Evolutionary conservation across 2,329 filamentous ascomycete genomes (phyloP).

Genomic region (Penicillium sp.): DNA sequence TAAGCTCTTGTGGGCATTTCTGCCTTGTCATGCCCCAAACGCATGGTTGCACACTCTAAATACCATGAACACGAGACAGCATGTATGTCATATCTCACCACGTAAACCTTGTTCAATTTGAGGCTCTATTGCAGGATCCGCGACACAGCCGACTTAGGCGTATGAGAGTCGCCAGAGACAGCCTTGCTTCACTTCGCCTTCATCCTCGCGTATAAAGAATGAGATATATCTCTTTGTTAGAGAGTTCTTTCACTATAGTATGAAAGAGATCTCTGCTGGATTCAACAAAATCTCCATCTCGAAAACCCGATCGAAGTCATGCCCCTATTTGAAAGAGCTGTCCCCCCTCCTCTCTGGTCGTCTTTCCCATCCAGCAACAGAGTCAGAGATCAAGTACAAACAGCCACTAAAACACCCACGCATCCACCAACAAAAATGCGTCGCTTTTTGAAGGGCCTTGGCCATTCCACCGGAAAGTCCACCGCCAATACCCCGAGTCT

Average conservation of each 20-base stretch:
- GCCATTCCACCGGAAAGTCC: background rate
- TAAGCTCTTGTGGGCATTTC: background rate
- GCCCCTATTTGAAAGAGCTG: constrained; percentile 5
- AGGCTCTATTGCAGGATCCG: background rate
- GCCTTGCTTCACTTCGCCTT: background rate
- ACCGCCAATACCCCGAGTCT: background rate
- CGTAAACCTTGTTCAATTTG: background rate
- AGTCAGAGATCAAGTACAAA: background rate
- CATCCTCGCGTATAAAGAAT: constrained; percentile 1
- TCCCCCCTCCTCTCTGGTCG: constrained; percentile 14
- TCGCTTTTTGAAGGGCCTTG: background rate
- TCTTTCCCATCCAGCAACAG: constrained; percentile 12
- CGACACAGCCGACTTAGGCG: background rate
- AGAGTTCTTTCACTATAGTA: background rate
- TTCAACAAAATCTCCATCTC: background rate
- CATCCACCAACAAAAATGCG: background rate
- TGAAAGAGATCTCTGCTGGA: background rate
- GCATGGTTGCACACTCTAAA: background rate
- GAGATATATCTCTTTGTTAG: background rate
- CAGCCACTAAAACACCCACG: background rate
- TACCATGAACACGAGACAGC: background rate
- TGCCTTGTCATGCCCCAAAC: background rate
- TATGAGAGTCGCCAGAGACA: background rate
- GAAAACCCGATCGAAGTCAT: background rate
- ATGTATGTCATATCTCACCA: background rate